Percentiles rank a stretch among this genome's conserved stretches.
Evolutionary conservation across 768 basidiomycete species (phyloP).

Genomic region (Mycena polygramma): DNA sequence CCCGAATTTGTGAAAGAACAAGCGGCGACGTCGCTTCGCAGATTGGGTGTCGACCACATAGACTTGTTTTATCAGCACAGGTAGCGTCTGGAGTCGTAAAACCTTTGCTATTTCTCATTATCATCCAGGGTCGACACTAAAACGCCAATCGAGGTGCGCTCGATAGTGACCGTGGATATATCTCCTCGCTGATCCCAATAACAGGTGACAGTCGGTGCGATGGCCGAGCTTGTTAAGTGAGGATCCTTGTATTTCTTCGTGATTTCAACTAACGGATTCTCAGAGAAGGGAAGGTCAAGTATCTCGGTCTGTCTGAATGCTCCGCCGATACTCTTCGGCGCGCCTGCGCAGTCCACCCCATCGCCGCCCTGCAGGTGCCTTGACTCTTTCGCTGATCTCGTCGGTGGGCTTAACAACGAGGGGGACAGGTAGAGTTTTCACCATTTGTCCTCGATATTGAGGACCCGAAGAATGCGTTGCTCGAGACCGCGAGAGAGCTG

Average conservation of each 20-base stretch:
- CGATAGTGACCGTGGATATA: too few species aligned
- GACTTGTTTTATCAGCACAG: conserved; percentile 54
- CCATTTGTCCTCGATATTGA: conserved; percentile 61
- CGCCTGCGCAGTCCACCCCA: conserved; percentile 60
- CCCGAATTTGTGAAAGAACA: conserved; percentile 52
- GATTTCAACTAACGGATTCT: conserved; percentile 5
- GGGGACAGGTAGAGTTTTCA: conserved; percentile 60
- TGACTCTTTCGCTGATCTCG: too few species aligned
- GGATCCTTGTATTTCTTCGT: conserved; percentile 38
- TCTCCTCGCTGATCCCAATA: neutral
- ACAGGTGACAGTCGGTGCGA: conserved; percentile 48
- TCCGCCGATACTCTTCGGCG: conserved; percentile 60
- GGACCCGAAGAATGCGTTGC: conserved; percentile 52
- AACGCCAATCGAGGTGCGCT: conserved; percentile 45
- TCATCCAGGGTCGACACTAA: conserved; percentile 38
- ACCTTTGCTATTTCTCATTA: neutral
- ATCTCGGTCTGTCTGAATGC: conserved; percentile 66
- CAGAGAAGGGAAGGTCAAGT: conserved; percentile 59
- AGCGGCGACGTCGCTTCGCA: conserved; percentile 49
- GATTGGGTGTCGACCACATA: conserved; percentile 47
- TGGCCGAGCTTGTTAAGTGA: conserved; percentile 54
- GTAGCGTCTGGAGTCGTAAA: conserved; percentile 28
- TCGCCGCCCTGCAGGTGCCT: conserved; percentile 60
- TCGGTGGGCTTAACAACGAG: too few species aligned
- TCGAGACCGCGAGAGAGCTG: conserved; percentile 56